A percentile compares a stretch with the other conserved stretches of the same genome.
phyloP scores from a whole-genome alignment of 108 stramenopile species.

The Nitzschia palea region DNA sequence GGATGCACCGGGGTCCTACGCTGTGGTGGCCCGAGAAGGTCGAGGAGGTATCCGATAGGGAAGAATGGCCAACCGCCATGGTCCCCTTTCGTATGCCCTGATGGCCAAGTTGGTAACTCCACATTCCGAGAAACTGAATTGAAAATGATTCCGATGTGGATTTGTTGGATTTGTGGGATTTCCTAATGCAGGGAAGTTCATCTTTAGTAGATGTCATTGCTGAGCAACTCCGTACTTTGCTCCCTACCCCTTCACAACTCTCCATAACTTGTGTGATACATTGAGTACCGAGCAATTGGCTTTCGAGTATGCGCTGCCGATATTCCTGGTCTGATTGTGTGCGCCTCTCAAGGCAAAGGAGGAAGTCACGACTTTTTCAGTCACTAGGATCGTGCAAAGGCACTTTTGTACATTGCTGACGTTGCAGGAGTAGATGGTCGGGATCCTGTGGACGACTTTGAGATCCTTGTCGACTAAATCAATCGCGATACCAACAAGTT shows the following conservation, averaged over 20 bases:
- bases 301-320: conserved; percentile 86
- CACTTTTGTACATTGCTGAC: conserved; percentile 82
- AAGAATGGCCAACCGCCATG: conserved; percentile 54
- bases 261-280: conserved; percentile 91
- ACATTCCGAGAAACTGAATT: conserved; percentile 87
- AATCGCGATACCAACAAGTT: too few relatives aligned
- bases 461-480: conserved; percentile 66
- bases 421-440: conserved; percentile 77
- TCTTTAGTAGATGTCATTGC: conserved; percentile 85
- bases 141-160: conserved; percentile 93
- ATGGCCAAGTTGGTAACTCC: conserved; percentile 45
- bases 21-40: conserved; percentile 78
- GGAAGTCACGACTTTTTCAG: conserved; percentile 94
- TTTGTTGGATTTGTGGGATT: conserved; percentile 99
- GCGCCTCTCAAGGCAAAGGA: conserved; percentile 92
- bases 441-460: conserved; percentile 66
- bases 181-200: conserved; percentile 98
- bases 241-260: conserved; percentile 97
- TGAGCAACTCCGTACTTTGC: conserved; percentile 92
- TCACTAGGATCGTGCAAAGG: conserved; percentile 91
- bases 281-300: conserved; percentile 87
- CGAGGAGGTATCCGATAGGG: conserved; percentile 68
- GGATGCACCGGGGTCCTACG: conserved; percentile 68
- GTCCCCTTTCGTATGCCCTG: too few relatives aligned
- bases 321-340: conserved; percentile 95